Conservation (phyloP, 257 asterid species). For the Przewalskia tangutica region DNA sequence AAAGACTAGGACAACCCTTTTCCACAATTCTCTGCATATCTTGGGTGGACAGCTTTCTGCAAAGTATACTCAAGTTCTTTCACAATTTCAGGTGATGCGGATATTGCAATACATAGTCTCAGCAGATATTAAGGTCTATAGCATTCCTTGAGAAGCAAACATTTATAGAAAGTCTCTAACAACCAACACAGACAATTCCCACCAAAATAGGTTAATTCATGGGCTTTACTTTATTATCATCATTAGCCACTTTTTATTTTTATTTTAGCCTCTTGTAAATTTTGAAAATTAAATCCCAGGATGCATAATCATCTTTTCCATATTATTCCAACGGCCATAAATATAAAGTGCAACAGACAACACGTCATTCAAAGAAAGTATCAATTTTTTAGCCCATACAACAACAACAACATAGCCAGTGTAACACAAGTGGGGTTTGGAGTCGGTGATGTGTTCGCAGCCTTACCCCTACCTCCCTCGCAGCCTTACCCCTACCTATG, state of each 20-base stretch:
- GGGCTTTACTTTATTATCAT: neutral
- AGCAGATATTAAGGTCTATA: neutral
- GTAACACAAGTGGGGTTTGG: too few species aligned
- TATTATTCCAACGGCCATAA: neutral
- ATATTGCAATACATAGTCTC: neutral
- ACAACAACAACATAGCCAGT: too few species aligned
- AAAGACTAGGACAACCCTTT: constrained; percentile 71
- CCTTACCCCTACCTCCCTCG: too few species aligned
- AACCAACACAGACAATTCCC: neutral
- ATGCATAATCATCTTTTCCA: neutral
- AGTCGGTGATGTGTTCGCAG: too few species aligned
- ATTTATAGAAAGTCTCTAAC: neutral
- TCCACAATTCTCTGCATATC: constrained; percentile 66
- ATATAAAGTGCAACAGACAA: neutral
- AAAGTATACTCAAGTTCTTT: constrained; percentile 6
- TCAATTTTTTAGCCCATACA: neutral
- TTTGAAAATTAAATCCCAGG: neutral
- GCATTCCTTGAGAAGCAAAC: neutral
- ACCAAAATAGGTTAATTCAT: neutral
- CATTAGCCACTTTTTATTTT: neutral
- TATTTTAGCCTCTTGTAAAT: neutral
- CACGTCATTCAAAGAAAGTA: neutral
- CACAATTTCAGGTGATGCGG: neutral
- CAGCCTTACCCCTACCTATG: too few species aligned
- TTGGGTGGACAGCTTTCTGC: constrained; percentile 54